Percentiles rank a stretch among this genome's conserved stretches.
Evolutionary conservation across 1,284 basidiomycete species (phyloP).

Genomic region (Anthracocystis setariae): DNA sequence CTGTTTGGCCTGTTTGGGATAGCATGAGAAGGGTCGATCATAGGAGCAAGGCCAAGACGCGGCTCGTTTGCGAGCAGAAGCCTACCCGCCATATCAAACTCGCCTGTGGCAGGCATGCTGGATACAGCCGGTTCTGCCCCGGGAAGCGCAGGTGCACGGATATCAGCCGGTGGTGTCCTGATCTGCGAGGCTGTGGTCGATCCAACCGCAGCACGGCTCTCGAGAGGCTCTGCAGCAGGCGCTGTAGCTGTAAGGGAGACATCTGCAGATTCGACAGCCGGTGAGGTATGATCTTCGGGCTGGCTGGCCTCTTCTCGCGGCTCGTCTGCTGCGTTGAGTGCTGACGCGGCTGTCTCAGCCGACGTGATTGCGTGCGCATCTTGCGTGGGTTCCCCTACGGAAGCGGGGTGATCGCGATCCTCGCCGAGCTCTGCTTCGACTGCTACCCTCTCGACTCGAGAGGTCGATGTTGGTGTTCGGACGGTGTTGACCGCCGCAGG

Average conservation of each 20-base stretch:
- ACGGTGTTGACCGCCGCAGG: neutral
- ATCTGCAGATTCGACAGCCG: neutral
- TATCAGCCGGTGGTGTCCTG: neutral
- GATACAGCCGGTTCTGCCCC: neutral
- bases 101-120: neutral
- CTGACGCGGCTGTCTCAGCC: neutral
- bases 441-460: neutral
- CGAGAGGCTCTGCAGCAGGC: neutral
- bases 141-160: neutral
- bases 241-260: neutral
- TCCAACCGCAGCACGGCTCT: neutral
- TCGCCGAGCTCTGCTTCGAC: neutral
- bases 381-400: neutral
- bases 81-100: conserved; percentile 7
- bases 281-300: neutral
- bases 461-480: neutral
- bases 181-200: neutral
- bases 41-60: conserved; percentile 25
- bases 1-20: neutral
- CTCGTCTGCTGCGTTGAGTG: neutral
- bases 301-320: neutral
- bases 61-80: conserved; percentile 36
- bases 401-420: neutral
- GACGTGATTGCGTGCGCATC: neutral
- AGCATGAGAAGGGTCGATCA: conserved; percentile 1